A percentile compares a stretch with the other conserved stretches of the same genome.
Evolutionary conservation across 2,329 filamentous ascomycete genomes (phyloP).

Genomic region (Aspergillus sojae): DNA sequence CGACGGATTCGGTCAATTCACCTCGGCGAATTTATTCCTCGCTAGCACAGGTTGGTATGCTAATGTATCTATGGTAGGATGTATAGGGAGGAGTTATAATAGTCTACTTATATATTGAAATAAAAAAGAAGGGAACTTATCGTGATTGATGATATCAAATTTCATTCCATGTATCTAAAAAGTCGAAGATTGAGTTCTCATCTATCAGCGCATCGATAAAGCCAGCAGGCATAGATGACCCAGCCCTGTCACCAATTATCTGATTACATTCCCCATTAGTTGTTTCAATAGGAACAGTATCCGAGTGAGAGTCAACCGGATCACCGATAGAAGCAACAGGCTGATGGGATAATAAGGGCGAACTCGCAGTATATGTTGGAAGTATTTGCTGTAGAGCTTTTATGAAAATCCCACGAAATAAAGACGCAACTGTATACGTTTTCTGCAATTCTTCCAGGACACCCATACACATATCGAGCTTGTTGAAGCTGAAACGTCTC

Average conservation of each 20-base stretch:
- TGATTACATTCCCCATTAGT: neutral
- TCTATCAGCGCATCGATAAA: neutral
- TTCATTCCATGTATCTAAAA: neutral
- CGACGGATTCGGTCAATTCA: neutral
- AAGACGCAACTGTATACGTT: slow-evolving; percentile 30
- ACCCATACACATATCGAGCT: slow-evolving; percentile 36
- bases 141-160: neutral
- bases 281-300: neutral
- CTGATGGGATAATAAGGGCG: neutral
- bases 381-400: slow-evolving; percentile 29
- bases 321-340: neutral
- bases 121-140: neutral
- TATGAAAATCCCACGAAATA: slow-evolving; percentile 31
- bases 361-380: slow-evolving; percentile 4
- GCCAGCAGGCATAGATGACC: neutral
- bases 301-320: neutral
- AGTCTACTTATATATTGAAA: neutral
- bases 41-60: neutral
- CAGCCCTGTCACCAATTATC: neutral
- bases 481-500: slow-evolving; percentile 32
- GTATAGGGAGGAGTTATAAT: neutral
- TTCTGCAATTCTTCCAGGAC: slow-evolving; percentile 35
- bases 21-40: neutral
- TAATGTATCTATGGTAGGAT: neutral
- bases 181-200: neutral